Evolutionary conservation across 352 stramenopile species (phyloP).

Genomic region (Pythium biforme): DNA sequence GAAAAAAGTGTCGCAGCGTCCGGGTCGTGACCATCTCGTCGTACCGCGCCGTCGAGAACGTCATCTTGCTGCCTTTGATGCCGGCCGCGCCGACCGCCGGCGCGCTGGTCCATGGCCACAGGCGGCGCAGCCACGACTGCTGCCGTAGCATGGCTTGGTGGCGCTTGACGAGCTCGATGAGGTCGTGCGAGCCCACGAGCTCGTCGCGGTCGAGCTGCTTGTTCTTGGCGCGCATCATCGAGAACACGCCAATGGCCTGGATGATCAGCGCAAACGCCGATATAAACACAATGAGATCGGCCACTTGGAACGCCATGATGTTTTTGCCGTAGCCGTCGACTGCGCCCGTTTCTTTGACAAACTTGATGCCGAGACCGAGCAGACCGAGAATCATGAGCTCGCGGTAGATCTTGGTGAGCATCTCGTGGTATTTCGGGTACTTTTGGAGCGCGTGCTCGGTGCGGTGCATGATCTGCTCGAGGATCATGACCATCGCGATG

Average conservation of each 20-base stretch:
- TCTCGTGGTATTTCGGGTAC: constrained; percentile 65
- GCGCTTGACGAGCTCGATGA: constrained; percentile 27
- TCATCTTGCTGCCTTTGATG: constrained; percentile 7
- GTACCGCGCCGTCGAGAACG: constrained; percentile 10
- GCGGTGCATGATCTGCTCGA: constrained; percentile 48
- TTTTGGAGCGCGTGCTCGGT: constrained; percentile 45
- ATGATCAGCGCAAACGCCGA: constrained; percentile 31
- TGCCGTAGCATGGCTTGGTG: constrained; percentile 23
- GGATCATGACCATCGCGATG: constrained; percentile 45
- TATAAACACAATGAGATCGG: constrained; percentile 39
- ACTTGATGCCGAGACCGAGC: constrained; percentile 37
- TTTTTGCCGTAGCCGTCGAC: constrained; percentile 19
- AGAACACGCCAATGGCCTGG: constrained; percentile 33
- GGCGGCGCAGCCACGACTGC: constrained; percentile 11
- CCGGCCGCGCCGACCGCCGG: background rate
- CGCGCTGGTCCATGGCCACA: constrained; percentile 11
- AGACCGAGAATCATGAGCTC: constrained; percentile 31
- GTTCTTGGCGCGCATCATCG: constrained; percentile 30
- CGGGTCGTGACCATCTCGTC: constrained; percentile 22
- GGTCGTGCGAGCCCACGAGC: constrained; percentile 23
- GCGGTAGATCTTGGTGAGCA: constrained; percentile 52
- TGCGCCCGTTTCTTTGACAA: constrained; percentile 25
- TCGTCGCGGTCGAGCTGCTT: constrained; percentile 22
- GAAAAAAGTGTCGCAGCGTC: constrained; percentile 26
- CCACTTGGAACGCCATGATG: constrained; percentile 35